Evolutionary conservation across 78 protist genomes (phyloP).

Genomic region (Chrysochromulina parva): DNA sequence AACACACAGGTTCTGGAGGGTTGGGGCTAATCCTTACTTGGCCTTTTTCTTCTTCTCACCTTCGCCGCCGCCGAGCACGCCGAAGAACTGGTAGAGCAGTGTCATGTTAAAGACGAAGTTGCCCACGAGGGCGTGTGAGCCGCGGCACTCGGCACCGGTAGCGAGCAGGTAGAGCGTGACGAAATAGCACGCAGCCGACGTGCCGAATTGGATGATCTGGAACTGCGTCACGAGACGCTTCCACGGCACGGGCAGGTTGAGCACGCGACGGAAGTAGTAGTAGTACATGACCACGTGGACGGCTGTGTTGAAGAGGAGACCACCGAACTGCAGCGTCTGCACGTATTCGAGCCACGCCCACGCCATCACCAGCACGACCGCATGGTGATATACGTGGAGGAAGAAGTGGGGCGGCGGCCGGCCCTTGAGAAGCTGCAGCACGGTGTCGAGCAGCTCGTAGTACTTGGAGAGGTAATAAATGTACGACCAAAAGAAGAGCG

Average conservation of each 20-base stretch:
- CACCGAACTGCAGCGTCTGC: not conserved
- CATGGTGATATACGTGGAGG: slow-evolving; percentile 80
- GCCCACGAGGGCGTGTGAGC: not conserved
- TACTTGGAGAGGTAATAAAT: slow-evolving; percentile 70
- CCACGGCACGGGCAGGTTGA: not conserved
- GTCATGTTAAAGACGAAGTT: not conserved
- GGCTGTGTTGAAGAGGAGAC: slow-evolving; percentile 23
- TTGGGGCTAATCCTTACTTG: too few relatives aligned
- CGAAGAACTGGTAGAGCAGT: not conserved
- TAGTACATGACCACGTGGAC: slow-evolving; percentile 74
- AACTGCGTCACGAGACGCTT: not conserved
- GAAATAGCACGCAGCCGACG: not conserved
- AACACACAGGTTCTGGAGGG: too few relatives aligned
- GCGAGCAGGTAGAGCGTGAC: not conserved
- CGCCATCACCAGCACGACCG: slow-evolving; percentile 16
- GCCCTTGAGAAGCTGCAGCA: slow-evolving; percentile 66
- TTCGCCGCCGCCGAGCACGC: not conserved
- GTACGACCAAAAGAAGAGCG: slow-evolving; percentile 32
- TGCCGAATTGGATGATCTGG: slow-evolving; percentile 11
- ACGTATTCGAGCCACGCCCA: slow-evolving; percentile 41
- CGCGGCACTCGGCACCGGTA: not conserved
- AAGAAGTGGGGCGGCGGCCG: slow-evolving; percentile 29
- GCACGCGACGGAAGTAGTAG: slow-evolving; percentile 23
- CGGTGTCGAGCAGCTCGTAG: slow-evolving; percentile 79
- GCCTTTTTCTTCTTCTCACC: too few relatives aligned